A percentile compares a stretch with the other conserved stretches of the same genome.
phyloP scores from a whole-genome alignment of 2,329 filamentous ascomycete genomes.

The Pseudohalonectria lignicola region DNA sequence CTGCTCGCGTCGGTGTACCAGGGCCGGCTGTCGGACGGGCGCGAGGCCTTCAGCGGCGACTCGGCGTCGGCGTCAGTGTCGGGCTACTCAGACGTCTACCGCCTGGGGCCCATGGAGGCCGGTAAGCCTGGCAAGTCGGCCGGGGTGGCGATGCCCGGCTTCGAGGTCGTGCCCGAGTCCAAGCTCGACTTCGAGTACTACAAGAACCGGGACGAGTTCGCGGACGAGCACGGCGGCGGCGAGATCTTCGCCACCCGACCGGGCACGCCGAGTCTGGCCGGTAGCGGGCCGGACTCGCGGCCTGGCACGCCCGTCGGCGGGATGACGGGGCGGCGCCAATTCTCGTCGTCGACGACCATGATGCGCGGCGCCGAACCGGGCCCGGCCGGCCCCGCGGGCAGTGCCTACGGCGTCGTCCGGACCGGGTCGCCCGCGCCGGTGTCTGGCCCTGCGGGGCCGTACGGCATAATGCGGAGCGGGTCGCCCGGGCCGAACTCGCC shows the following conservation, averaged over 20 bases:
- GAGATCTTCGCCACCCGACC: slow-evolving; percentile 53
- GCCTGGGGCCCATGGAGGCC: slow-evolving; percentile 68
- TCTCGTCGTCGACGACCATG: slow-evolving; percentile 5
- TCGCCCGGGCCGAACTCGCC: neutral
- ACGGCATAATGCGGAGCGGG: neutral
- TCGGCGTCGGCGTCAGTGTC: slow-evolving; percentile 49
- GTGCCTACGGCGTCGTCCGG: neutral
- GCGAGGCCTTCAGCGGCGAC: slow-evolving; percentile 46
- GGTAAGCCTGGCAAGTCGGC: slow-evolving; percentile 36
- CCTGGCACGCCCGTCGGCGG: slow-evolving; percentile 36
- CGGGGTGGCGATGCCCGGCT: slow-evolving; percentile 50
- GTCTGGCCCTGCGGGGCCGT: too few relatives aligned
- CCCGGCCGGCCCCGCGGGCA: neutral
- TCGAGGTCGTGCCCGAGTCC: slow-evolving; percentile 80
- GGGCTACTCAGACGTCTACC: slow-evolving; percentile 74
- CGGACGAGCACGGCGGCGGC: slow-evolving; percentile 74
- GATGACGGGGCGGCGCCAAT: slow-evolving; percentile 16
- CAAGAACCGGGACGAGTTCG: slow-evolving; percentile 83
- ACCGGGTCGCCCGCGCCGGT: neutral
- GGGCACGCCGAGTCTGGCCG: slow-evolving; percentile 41
- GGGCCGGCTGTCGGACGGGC: slow-evolving; percentile 62
- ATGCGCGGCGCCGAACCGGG: neutral
- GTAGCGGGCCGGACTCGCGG: slow-evolving; percentile 33
- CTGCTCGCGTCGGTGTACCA: slow-evolving; percentile 77
- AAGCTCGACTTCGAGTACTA: slow-evolving; percentile 86